A percentile compares a stretch with the other conserved stretches of the same genome.
phyloP scores from a whole-genome alignment of 176 grass and related monocot genomes.

The Pontederia crassipes region DNA sequence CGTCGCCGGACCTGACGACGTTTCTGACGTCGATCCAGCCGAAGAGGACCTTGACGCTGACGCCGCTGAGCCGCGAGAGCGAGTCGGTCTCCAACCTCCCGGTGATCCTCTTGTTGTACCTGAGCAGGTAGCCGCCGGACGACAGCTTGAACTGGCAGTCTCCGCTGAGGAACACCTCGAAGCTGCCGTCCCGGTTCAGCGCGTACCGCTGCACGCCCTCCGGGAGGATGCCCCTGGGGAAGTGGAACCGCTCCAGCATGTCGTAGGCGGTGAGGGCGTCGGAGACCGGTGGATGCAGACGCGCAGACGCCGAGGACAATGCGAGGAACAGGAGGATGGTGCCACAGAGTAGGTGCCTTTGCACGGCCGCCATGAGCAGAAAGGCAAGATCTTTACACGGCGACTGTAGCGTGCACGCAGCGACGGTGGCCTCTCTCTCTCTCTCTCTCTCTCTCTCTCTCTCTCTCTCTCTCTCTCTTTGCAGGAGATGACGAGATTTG shows the following conservation, averaged over 20 bases:
- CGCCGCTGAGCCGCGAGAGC: constrained; percentile 13
- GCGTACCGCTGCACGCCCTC: constrained; percentile 22
- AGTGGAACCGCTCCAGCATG: constrained; percentile 36
- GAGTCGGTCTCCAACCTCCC: constrained; percentile 26
- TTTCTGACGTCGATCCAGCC: constrained; percentile 26
- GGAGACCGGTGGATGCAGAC: background rate
- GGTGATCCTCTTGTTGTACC: constrained; percentile 24
- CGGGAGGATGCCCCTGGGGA: constrained; percentile 41
- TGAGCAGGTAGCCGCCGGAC: constrained; percentile 28
- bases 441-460: too few relatives aligned
- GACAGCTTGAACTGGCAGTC: constrained; percentile 32
- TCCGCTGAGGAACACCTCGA: constrained; percentile 20
- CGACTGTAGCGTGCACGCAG: too few relatives aligned
- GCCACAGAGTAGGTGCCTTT: background rate
- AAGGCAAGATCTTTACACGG: too few relatives aligned
- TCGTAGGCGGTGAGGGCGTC: constrained; percentile 27
- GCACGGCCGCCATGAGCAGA: too few relatives aligned
- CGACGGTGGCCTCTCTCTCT: too few relatives aligned
- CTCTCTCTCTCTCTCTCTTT: too few relatives aligned
- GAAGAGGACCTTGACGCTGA: constrained; percentile 28
- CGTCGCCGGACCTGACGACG: constrained; percentile 14
- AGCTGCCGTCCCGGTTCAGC: constrained; percentile 18
- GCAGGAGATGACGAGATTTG: too few relatives aligned
- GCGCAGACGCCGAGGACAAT: background rate
- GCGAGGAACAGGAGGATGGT: background rate